phyloP scores from a whole-genome alignment of 2,329 filamentous ascomycete genomes.

The Nemania sp. region DNA sequence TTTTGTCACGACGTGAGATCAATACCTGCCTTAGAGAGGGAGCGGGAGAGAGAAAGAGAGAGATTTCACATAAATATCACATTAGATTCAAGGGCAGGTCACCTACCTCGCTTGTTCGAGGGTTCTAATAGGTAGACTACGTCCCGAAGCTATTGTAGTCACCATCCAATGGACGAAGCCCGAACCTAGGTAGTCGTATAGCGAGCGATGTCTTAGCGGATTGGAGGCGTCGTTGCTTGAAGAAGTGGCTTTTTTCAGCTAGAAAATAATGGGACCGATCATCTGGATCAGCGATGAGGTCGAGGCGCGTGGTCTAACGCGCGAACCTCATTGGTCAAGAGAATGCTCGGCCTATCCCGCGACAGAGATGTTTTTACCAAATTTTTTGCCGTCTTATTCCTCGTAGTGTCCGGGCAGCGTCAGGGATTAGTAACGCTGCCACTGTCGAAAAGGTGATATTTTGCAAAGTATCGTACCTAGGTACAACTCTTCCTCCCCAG shows the following conservation, averaged over 20 bases:
- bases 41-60: not conserved
- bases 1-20: not conserved
- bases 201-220: not conserved
- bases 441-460: not conserved
- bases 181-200: not conserved
- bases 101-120: not conserved
- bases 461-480: not conserved
- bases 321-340: conserved; percentile 10
- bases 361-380: not conserved
- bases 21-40: not conserved
- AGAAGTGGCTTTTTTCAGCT: not conserved
- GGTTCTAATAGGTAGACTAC: too few relatives aligned
- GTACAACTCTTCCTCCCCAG: not conserved
- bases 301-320: conserved; percentile 14
- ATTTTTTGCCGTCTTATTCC: not conserved
- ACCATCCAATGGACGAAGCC: too few relatives aligned
- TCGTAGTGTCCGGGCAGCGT: not conserved
- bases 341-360: conserved; percentile 2
- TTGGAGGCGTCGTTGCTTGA: not conserved
- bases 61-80: not conserved
- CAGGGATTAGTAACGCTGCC: not conserved
- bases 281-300: not conserved
- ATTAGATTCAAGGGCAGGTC: not conserved
- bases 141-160: too few relatives aligned
- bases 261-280: not conserved